Evolutionary conservation across 305 asterid genomes (phyloP).

Genomic region (Solanum hybrid): DNA sequence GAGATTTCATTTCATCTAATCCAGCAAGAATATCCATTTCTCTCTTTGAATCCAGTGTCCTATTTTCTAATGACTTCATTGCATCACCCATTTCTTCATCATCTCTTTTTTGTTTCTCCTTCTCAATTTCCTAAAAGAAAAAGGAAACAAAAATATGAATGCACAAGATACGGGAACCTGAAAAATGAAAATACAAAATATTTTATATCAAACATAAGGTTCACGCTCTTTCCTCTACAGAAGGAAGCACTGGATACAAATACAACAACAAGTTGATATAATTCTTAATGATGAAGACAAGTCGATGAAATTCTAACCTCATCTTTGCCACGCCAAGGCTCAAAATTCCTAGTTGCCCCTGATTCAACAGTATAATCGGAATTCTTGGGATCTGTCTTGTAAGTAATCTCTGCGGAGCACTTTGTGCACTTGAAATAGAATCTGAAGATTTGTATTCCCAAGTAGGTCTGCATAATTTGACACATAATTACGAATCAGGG

Average conservation of each 20-base stretch:
- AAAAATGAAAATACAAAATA: background rate
- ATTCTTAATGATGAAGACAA: background rate
- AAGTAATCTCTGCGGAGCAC: constrained; percentile 82
- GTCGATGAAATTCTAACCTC: constrained; percentile 33
- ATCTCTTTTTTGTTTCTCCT: constrained; percentile 47
- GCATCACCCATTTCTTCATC: constrained; percentile 98
- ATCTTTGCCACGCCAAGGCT: constrained; percentile 92
- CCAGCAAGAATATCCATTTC: constrained; percentile 95
- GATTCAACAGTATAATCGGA: constrained; percentile 84
- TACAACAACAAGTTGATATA: background rate
- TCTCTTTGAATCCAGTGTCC: constrained; percentile 74
- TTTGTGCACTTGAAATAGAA: constrained; percentile 86
- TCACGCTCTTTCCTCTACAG: background rate
- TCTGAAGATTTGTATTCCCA: constrained; percentile 82
- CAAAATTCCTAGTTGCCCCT: constrained; percentile 76
- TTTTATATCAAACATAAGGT: background rate
- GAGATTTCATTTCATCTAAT: constrained; percentile 86
- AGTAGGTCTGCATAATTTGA: constrained; percentile 46
- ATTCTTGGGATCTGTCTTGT: constrained; percentile 86
- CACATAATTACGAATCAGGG: background rate
- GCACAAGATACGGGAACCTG: background rate
- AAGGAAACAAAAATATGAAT: background rate
- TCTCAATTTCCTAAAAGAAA: constrained; percentile 40
- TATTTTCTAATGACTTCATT: constrained; percentile 90
- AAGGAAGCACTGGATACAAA: background rate